phyloP scores from a whole-genome alignment of 208 protist genomes.

The Willaertia magna region DNA sequence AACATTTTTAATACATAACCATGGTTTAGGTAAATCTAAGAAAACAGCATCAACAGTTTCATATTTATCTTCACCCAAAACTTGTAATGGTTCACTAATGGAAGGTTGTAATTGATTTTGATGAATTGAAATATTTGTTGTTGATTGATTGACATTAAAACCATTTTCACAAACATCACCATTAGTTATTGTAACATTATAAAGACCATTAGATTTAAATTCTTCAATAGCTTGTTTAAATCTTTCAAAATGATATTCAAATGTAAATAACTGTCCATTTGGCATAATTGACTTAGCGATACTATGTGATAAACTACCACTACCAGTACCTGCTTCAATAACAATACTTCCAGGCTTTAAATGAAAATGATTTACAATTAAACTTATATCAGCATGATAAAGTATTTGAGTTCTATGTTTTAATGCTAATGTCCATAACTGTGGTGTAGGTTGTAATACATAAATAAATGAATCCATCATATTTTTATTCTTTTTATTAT shows the following conservation, averaged over 20 bases:
- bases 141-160: background rate
- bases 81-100: background rate
- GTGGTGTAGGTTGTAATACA: background rate
- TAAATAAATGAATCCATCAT: background rate
- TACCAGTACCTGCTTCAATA: background rate
- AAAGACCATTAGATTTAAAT: background rate
- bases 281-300: background rate
- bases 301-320: background rate
- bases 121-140: background rate
- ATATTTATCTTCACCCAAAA: background rate
- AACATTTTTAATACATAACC: conserved; percentile 63
- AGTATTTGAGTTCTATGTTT: conserved; percentile 9
- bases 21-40: conserved; percentile 73
- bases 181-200: background rate
- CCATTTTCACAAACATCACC: background rate
- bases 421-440: background rate
- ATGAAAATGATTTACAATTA: background rate
- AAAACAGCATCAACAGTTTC: conserved; percentile 68
- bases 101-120: background rate
- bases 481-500: background rate
- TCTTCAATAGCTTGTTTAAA: background rate
- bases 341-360: background rate
- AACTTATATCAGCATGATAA: background rate
- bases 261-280: conserved; percentile 9
- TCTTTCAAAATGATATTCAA: conserved; percentile 8